Conservation (phyloP, 306 rosid genomes). For the Inga leiocalycina region DNA sequence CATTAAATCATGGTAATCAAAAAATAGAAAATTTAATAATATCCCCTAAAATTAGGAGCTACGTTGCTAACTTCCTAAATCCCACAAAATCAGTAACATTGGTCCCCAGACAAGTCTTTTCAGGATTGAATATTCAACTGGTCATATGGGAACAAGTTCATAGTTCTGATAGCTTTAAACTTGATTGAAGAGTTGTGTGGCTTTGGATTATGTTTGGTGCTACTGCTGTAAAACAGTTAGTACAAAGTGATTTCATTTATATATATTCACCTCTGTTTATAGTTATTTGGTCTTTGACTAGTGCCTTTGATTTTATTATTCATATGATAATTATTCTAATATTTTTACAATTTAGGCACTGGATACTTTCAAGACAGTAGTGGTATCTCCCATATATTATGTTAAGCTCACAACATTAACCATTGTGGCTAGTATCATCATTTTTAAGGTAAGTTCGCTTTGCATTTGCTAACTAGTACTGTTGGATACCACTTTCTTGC, state of each 20-base stretch:
- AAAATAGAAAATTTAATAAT: too few species aligned
- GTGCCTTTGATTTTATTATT: constrained; percentile 23
- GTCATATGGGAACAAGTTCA: constrained; percentile 17
- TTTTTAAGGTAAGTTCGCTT: constrained; percentile 81
- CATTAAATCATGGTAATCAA: too few species aligned
- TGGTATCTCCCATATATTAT: constrained; percentile 97
- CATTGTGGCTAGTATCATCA: constrained; percentile 94
- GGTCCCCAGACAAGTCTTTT: neutral
- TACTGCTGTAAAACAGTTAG: constrained; percentile 6
- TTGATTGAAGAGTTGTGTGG: constrained; percentile 14
- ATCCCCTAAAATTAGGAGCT: too few species aligned
- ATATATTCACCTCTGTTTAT: neutral
- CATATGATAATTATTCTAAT: constrained; percentile 22
- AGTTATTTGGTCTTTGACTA: neutral
- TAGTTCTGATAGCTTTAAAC: constrained; percentile 13
- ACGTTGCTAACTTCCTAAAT: too few species aligned
- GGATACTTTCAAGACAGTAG: constrained; percentile 98
- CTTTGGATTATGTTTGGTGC: constrained; percentile 11
- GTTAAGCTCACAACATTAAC: constrained; percentile 97
- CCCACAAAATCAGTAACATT: too few species aligned
- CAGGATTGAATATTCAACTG: neutral
- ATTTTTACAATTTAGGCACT: constrained; percentile 71
- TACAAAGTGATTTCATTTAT: constrained; percentile 1
- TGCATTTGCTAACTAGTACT: constrained; percentile 26
- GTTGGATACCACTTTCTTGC: neutral